Evolutionary conservation across 2,329 filamentous ascomycete species (phyloP).

Genomic region (Cladophialophora chaetospira): DNA sequence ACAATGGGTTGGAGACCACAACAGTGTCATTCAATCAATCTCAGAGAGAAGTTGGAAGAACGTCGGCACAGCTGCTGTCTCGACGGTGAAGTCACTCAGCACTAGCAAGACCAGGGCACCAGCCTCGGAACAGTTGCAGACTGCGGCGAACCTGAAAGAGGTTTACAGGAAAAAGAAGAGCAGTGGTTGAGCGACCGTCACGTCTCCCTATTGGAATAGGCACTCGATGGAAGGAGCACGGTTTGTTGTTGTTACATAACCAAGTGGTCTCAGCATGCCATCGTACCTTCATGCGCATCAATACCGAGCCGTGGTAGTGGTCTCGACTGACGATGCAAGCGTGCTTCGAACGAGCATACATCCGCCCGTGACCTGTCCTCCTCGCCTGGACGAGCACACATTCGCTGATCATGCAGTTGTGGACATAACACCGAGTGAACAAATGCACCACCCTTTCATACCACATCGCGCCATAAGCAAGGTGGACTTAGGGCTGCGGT

Average conservation of each 20-base stretch:
- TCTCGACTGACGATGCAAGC: too few species aligned
- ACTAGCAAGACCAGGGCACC: too few species aligned
- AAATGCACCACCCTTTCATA: slow-evolving; percentile 3
- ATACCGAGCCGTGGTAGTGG: not conserved
- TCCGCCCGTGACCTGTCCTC: too few species aligned
- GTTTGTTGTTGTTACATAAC: not conserved
- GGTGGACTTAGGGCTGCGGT: slow-evolving; percentile 10
- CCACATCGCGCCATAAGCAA: not conserved
- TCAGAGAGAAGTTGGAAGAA: too few species aligned
- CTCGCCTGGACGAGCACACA: not conserved
- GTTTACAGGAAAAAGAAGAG: too few species aligned
- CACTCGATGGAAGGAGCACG: too few species aligned
- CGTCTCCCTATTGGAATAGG: too few species aligned
- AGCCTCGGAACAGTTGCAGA: not conserved
- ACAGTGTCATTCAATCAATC: too few species aligned
- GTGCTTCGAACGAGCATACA: too few species aligned
- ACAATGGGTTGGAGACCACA: too few species aligned
- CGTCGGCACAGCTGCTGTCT: too few species aligned
- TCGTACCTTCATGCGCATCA: not conserved
- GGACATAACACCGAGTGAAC: not conserved
- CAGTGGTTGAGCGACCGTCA: not conserved
- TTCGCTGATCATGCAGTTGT: not conserved
- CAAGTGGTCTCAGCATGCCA: not conserved
- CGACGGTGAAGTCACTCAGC: too few species aligned
- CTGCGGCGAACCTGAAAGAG: not conserved